Conservation (phyloP, 345 rosid genomes). For the Turnera subulata region DNA sequence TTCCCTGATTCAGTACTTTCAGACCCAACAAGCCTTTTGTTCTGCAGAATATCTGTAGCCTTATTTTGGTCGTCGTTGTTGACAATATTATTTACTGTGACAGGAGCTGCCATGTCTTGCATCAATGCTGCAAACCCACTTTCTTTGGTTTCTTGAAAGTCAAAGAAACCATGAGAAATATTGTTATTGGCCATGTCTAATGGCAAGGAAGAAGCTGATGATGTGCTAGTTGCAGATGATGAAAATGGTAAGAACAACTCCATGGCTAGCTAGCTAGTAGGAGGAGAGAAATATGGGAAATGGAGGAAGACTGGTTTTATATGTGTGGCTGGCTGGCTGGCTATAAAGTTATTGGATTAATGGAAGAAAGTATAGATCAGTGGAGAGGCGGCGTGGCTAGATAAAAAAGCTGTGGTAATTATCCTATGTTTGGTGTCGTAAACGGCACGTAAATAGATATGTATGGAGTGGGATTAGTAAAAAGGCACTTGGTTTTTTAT, state of each 20-base stretch:
- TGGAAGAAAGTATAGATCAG: background rate
- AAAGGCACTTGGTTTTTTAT: too few relatives aligned
- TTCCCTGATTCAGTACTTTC: constrained; percentile 19
- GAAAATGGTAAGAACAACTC: constrained; percentile 21
- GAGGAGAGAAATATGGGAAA: too few relatives aligned
- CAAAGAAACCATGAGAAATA: constrained; percentile 1
- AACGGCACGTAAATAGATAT: constrained; percentile 25
- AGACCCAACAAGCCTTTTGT: constrained; percentile 10
- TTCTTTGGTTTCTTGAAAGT: constrained; percentile 11
- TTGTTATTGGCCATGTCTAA: background rate
- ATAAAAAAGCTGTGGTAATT: background rate
- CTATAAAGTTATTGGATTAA: too few relatives aligned
- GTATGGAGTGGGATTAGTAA: too few relatives aligned
- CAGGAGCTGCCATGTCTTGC: constrained; percentile 20
- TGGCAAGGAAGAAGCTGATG: constrained; percentile 19
- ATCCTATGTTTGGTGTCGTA: constrained; percentile 25
- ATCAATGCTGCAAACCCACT: constrained; percentile 32
- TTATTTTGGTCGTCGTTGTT: background rate
- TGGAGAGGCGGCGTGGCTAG: constrained; percentile 1
- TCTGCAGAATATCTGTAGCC: background rate
- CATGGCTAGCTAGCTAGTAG: constrained; percentile 4
- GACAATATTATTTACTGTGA: background rate
- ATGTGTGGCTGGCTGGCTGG: too few relatives aligned
- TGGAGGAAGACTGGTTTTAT: background rate
- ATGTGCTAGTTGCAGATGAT: constrained; percentile 14